Evolutionary conservation across 495 filamentous ascomycete species (phyloP).

Genomic region (Penicillium robsamsonii): DNA sequence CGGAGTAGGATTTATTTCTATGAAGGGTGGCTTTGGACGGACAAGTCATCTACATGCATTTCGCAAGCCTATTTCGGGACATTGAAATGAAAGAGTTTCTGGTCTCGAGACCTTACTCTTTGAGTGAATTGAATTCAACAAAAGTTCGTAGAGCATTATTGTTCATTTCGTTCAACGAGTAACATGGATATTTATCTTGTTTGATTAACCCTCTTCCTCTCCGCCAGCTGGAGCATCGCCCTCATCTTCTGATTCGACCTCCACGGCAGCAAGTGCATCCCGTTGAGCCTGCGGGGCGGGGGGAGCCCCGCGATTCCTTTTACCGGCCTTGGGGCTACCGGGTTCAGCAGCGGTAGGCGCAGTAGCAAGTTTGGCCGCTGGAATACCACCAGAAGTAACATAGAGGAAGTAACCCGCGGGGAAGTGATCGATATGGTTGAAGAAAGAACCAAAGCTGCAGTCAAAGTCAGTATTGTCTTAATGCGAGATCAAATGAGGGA

Average conservation of each 20-base stretch:
- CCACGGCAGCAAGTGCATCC: slow-evolving; percentile 35
- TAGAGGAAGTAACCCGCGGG: slow-evolving; percentile 71
- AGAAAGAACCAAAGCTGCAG: slow-evolving; percentile 72
- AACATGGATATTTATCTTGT: background rate
- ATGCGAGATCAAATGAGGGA: background rate
- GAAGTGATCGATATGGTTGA: slow-evolving; percentile 81
- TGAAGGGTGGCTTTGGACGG: background rate
- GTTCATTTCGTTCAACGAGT: background rate
- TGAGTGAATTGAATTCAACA: background rate
- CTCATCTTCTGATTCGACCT: slow-evolving; percentile 34
- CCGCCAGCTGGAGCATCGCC: slow-evolving; percentile 15
- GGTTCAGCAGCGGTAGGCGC: slow-evolving; percentile 12
- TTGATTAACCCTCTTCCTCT: slow-evolving; percentile 22
- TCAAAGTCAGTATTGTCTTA: slow-evolving; percentile 8
- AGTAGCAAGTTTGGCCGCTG: slow-evolving; percentile 43
- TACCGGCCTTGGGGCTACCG: background rate
- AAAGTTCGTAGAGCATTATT: background rate
- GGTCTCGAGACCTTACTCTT: background rate
- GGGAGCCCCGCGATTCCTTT: slow-evolving; percentile 10
- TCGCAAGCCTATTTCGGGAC: background rate
- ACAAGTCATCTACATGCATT: background rate
- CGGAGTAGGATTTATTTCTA: slow-evolving; percentile 1
- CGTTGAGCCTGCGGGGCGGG: slow-evolving; percentile 12
- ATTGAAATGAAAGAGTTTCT: slow-evolving; percentile 1
- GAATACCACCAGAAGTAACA: slow-evolving; percentile 63